Evolutionary conservation across 2,329 filamentous ascomycete genomes (phyloP).

Genomic region (Orbilia oligospora): DNA sequence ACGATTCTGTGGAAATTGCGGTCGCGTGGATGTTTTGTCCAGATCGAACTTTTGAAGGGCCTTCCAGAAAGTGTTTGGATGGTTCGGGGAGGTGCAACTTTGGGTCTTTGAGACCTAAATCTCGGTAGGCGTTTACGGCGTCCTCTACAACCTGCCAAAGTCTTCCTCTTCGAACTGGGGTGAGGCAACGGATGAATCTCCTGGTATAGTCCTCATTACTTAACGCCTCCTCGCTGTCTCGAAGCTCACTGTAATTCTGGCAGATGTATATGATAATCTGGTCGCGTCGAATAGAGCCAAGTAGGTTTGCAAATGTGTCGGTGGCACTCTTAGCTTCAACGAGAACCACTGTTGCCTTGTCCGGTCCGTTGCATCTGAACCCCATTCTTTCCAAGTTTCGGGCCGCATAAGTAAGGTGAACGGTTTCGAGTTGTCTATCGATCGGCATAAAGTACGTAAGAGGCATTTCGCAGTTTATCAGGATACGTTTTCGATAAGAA

Average conservation of each 20-base stretch:
- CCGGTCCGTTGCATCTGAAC: constrained; percentile 29
- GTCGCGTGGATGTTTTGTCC: neutral
- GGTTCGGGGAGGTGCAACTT: neutral
- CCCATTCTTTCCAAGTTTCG: constrained; percentile 50
- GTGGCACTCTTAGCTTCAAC: constrained; percentile 32
- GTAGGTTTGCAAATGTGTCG: constrained; percentile 34
- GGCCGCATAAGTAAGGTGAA: constrained; percentile 48
- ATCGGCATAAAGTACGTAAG: constrained; percentile 56
- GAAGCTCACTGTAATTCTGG: constrained; percentile 39
- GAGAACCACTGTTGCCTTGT: constrained; percentile 33
- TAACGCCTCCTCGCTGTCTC: constrained; percentile 32
- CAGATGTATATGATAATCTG: constrained; percentile 59
- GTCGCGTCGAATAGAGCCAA: constrained; percentile 31
- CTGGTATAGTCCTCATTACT: constrained; percentile 48
- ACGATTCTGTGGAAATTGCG: constrained; percentile 14
- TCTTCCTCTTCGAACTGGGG: constrained; percentile 40
- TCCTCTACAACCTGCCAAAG: constrained; percentile 50
- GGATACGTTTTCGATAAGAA: constrained; percentile 22
- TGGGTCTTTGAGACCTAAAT: constrained; percentile 27
- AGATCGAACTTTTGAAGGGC: neutral
- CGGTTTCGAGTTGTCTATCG: constrained; percentile 36
- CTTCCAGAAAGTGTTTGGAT: neutral
- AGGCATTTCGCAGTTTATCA: constrained; percentile 45
- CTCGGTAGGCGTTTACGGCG: constrained; percentile 23
- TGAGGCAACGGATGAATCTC: constrained; percentile 49